Percentiles rank a stretch among this genome's conserved stretches.
These are phyloP conservation scores for Fraxinus pennsylvanica DNA, from an alignment of 257 asterid genomes.

Conservation along the genomic window DNA sequence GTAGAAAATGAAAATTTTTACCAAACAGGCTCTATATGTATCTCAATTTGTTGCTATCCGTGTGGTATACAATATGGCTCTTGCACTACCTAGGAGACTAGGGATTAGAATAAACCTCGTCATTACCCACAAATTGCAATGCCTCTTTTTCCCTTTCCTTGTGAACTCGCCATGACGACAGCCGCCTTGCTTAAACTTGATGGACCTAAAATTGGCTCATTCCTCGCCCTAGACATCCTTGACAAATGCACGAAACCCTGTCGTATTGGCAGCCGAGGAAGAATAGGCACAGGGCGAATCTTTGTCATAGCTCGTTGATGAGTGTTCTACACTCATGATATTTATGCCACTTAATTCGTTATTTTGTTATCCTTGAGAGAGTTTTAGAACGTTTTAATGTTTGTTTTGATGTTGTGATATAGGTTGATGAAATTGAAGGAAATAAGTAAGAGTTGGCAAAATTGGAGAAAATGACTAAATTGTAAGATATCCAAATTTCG, in stretches of 20 bases:
- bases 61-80: conserved; percentile 3
- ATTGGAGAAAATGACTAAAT: too few relatives aligned
- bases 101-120: conserved; percentile 19
- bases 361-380: too few relatives aligned
- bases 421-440: too few relatives aligned
- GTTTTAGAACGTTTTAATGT: too few relatives aligned
- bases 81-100: conserved; percentile 14
- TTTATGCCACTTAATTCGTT: too few relatives aligned
- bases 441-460: too few relatives aligned
- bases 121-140: conserved; percentile 23
- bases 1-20: too few relatives aligned
- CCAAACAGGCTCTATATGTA: too few relatives aligned
- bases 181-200: not conserved
- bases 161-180: not conserved
- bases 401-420: too few relatives aligned
- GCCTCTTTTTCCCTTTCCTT: too few relatives aligned
- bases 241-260: conserved; percentile 21
- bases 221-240: not conserved
- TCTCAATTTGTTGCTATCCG: not conserved
- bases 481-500: too few relatives aligned
- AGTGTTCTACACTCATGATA: too few relatives aligned
- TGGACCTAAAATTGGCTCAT: conserved; percentile 3
- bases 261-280: not conserved
- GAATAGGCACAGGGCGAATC: not conserved
- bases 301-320: not conserved